Base-by-base conservation (phyloP, 768 basidiomycete species). In the Auricularia cornea region DNA sequence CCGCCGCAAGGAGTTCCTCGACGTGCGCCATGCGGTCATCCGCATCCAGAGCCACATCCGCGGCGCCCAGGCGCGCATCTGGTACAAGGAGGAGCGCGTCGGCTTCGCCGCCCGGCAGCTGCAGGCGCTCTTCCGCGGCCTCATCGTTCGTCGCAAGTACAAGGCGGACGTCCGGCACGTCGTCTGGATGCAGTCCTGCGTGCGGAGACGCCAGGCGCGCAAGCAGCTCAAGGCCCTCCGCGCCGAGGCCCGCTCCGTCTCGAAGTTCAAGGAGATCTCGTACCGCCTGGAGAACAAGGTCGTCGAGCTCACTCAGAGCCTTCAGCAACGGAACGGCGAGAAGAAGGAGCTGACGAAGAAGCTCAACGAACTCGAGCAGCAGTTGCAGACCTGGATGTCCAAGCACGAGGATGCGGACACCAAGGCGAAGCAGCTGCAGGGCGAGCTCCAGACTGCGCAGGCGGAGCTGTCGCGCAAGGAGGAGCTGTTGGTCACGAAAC, bases 201-300 rank as follows among this genome's bases (percentile, higher is more conserved):
- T 95, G 59, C 90, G 97, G 51, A 90, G 96, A 30, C 87, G 91
- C 52, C 77, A 90, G 59, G 97, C 97, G 26, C 85, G 88, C 64
- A 89, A 87, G 68, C 86, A 98, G 72, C 84, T 99, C 66, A 90
- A 89, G 69, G 79, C 77, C 11, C 84, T 99, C 66, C 88, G 83
- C 71, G 84, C 88, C 8, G 97, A 99, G 75, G 97, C 97, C 5
- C 92, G 94, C 60, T 98, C 97, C 1, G 95, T 95, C 31, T 90
- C 92, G 68, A 97, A 94, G 72, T 98, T 96, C 85, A 98, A 97
- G 78, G 94, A 97, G 77, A 97, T 96, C 68, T 98, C 96, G 0
- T 98, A 98, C 72, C 87, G 85, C 68, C 82, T 99, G 62, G 97
- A 99, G 79, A 99, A 98, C 82, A 99, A 98, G 78, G 97, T 99